Evolutionary conservation across 306 rosid genomes (phyloP), one percentile per base, ranked within the genome.

Genomic region (Acacia acuminata): DNA sequence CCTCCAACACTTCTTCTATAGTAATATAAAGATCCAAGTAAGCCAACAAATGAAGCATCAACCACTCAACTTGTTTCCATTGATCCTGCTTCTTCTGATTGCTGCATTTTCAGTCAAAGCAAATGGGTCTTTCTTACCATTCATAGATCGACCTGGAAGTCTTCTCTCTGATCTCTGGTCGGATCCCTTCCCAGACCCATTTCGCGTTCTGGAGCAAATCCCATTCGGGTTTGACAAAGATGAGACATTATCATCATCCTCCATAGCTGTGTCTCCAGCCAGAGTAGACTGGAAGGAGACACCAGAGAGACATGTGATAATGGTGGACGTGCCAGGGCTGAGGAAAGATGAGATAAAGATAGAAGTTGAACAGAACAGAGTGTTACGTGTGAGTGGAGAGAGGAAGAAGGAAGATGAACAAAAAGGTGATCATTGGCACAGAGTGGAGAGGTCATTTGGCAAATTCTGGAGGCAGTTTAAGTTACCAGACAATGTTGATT

Each of bases 201-300:
- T 89, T 76, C 86, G 79, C 4, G 78, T 85, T 58, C 76, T 91
- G 1, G 96, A 91, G 76, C 86, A 89, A 71, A 60, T 88, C n/a
- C 93, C 96, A 65, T 74, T 86, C 36, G 87, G 88, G 66, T 20
- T 89, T 7, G 86, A 73, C 8, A 89, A 81, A 32, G 82, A 86
- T 16, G 92, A 86, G 27, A 32, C 77, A 53, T 40, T 77, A 60
- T n/a, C 79, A 51, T 38, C 25, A 60, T 30, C 79, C 45, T 38
- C 25, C 42, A 61, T 51, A 75, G 79, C 82, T 36, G 20, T 89
- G 3, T 85, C 88, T 30, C 86, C 74, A 9, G 88, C 89, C 19
- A 84, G 86, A 71, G 92, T 84, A 5, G 93, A 91, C 69, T 91
- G 93, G 96, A 91, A 88, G 68, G 92, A 89, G 82, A 88, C 90